phyloP scores from a whole-genome alignment of 1,284 basidiomycete species.

The Wallemia hederae region DNA sequence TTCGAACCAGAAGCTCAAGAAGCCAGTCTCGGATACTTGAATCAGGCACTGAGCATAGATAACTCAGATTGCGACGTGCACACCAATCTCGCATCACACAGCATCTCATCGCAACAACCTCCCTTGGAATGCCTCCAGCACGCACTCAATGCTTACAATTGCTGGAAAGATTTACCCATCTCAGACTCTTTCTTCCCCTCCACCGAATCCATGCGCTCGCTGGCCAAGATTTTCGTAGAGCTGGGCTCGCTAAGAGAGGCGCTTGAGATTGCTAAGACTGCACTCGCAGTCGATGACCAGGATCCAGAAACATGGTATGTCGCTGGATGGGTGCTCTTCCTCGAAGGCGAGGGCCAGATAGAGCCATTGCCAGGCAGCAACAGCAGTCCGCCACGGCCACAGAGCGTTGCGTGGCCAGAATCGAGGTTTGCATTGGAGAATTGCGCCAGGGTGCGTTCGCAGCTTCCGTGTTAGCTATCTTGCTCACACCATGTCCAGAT shows the following conservation, averaged over 20 bases:
- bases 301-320: constrained; percentile 1
- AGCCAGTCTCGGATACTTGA: neutral
- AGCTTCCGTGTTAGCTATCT: neutral
- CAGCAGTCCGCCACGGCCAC: neutral
- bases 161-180: neutral
- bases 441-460: neutral
- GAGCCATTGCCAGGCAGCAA: neutral
- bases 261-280: neutral
- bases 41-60: neutral
- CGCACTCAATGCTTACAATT: neutral
- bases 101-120: neutral
- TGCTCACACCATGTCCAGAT: neutral
- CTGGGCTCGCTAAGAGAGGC: neutral
- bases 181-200: neutral
- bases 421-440: neutral
- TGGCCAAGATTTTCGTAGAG: neutral
- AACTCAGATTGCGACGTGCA: neutral
- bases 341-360: neutral
- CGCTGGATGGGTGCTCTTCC: neutral
- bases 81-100: neutral
- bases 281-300: neutral
- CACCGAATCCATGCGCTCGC: neutral
- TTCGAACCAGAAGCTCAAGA: neutral
- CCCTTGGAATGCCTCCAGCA: neutral
- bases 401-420: neutral